phyloP scores from a whole-genome alignment of 2,329 filamentous ascomycete species.

The Pseudogymnoascus sp. region DNA sequence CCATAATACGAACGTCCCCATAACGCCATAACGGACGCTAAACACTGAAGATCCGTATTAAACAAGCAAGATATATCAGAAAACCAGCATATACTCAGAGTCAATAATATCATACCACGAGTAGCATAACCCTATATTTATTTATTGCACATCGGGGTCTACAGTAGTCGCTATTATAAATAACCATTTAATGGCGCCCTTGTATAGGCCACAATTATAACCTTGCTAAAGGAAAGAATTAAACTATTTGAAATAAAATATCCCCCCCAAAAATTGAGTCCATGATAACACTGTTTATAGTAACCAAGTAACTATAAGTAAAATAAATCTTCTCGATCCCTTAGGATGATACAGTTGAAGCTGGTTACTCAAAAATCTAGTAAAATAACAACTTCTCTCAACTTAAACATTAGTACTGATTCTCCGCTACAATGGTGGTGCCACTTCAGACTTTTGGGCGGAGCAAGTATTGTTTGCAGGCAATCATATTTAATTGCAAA shows the following conservation, averaged over 20 bases:
- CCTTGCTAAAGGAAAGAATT: background rate
- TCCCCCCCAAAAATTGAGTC: too few relatives aligned
- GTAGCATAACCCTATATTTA: background rate
- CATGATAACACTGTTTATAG: background rate
- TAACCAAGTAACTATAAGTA: background rate
- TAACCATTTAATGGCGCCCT: too few relatives aligned
- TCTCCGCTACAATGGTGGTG: background rate
- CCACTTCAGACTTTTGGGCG: too few relatives aligned
- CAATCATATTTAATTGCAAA: background rate
- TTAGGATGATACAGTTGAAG: background rate
- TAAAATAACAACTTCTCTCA: background rate
- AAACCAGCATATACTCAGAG: background rate
- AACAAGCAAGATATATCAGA: background rate
- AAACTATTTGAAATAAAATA: background rate
- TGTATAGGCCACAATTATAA: background rate
- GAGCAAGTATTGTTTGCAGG: background rate
- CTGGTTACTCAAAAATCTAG: background rate
- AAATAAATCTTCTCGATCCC: background rate
- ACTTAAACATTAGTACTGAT: background rate
- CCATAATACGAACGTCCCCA: background rate
- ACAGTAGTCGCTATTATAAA: background rate
- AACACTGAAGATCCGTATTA: background rate
- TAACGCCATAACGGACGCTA: background rate
- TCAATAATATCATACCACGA: background rate
- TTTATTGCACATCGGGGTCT: background rate